Evolutionary conservation across 495 filamentous ascomycete genomes (phyloP).

Genomic region (Diplogelasinospora grovesii): DNA sequence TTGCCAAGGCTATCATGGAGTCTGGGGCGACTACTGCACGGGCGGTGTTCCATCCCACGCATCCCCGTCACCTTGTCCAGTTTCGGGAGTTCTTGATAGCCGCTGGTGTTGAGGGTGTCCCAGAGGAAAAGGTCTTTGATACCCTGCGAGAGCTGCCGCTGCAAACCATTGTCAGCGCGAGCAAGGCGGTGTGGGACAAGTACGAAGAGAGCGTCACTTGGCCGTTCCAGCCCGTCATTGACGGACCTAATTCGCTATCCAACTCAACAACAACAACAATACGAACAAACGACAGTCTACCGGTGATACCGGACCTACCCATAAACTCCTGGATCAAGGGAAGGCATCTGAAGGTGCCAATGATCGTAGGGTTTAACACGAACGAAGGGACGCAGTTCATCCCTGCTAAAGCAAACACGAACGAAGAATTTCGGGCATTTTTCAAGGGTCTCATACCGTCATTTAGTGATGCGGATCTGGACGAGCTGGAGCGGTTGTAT

Average conservation of each 20-base stretch:
- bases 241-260: conserved; percentile 34
- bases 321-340: conserved; percentile 48
- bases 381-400: conserved; percentile 61
- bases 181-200: conserved; percentile 43
- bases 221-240: conserved; percentile 65
- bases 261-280: conserved; percentile 23
- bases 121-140: conserved; percentile 42
- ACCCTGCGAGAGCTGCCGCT: conserved; percentile 45
- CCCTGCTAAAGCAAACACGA: conserved; percentile 34
- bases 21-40: conserved; percentile 58
- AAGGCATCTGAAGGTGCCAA: conserved; percentile 50
- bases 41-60: conserved; percentile 48
- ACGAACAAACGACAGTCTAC: too few species aligned
- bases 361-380: conserved; percentile 59
- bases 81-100: conserved; percentile 50
- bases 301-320: conserved; percentile 46
- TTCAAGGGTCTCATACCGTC: conserved; percentile 50
- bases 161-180: conserved; percentile 40
- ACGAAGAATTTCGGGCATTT: conserved; percentile 47
- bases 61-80: conserved; percentile 53
- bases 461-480: conserved; percentile 38
- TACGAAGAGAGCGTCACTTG: conserved; percentile 52
- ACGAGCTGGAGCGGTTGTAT: conserved; percentile 48
- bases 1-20: conserved; percentile 57
- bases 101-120: conserved; percentile 32